Base-by-base conservation (phyloP, 176 grass and related monocot genomes). In the Oryza meridionalis region DNA sequence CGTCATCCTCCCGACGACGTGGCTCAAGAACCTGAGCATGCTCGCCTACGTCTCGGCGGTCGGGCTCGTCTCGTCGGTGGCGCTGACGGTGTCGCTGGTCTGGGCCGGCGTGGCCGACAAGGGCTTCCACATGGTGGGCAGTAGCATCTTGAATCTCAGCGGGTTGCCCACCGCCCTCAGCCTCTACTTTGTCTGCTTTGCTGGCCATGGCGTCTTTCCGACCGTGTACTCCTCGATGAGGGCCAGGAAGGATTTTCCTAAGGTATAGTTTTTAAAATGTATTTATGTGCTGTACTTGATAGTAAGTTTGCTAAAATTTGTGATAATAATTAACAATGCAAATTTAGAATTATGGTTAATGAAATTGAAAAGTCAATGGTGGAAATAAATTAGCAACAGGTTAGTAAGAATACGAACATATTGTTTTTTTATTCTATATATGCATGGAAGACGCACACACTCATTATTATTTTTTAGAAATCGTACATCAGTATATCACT, bases 141-240 rank as follows among this genome's bases (percentile, higher is more conserved):
- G 65, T 44, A 71, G 75, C 15, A 0, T 91, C 14, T 43, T 94
- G 0, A 87, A 76, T 59, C 62, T 89, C 26, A 49, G 63, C 19
- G 77, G 86, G 4, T 26, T 94, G 25, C 89, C 92, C 0, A 91
- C 86, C 1, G 63, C 89, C 21, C 70, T 94, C 15, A 82, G 92
- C 40, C 40, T 94, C 67, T 94, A 82, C 32, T 91, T 91, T 45
- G 89, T 91, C 38, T 91, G 92, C 76, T 94, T 87, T 33, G 0
- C 89, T 62, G 86, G 89, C 22, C 92, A 94, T 73, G 89, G 77
- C 15, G 68, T 94, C 67, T 94, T 94, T 73, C 92, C 92, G 0
- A 91, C 89, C 3, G 73, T 94, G 8, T 89, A 87, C 65, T 44
- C 92, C 9, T 89, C 89, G 0, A 94, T 94, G 92, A 84, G 31